These are phyloP conservation scores for Rossbeevera mucosa DNA, from an alignment of 768 basidiomycete genomes.

Conservation along the genomic window DNA sequence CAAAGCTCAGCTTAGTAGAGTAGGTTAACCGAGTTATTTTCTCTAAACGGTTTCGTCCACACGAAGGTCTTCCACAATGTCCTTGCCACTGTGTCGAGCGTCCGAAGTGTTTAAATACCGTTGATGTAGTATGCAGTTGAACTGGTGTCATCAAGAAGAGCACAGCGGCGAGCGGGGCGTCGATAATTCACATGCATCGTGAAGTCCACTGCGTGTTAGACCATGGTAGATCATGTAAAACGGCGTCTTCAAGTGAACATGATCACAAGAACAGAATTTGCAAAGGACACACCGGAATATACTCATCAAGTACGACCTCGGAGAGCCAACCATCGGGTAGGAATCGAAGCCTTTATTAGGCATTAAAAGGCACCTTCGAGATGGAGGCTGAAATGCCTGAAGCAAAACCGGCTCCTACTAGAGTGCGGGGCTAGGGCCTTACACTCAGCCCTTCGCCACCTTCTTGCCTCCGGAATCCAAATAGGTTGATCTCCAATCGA, in stretches of 20 bases:
- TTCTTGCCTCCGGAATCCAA: conserved; percentile 1
- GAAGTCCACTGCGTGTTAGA: not conserved
- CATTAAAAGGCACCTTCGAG: not conserved
- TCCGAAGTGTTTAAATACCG: not conserved
- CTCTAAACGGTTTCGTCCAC: not conserved
- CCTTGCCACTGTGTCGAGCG: not conserved
- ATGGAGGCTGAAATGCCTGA: not conserved
- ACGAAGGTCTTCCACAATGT: not conserved
- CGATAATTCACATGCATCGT: not conserved
- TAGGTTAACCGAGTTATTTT: not conserved
- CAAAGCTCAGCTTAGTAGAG: not conserved
- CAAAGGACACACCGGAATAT: conserved; percentile 1
- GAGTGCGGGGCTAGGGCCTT: not conserved
- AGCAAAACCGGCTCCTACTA: not conserved
- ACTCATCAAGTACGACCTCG: conserved; percentile 4
- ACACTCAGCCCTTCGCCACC: not conserved
- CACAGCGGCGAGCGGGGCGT: too few species aligned
- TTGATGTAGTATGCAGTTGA: not conserved
- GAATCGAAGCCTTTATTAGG: not conserved
- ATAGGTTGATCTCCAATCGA: conserved; percentile 8
- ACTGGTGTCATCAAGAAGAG: not conserved
- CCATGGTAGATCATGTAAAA: not conserved
- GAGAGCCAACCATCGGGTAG: conserved; percentile 3
- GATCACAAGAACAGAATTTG: conserved; percentile 10
- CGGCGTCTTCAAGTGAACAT: conserved; percentile 7